Evolutionary conservation across 306 rosid genomes (phyloP).

Genomic region (Quercus gilva): DNA sequence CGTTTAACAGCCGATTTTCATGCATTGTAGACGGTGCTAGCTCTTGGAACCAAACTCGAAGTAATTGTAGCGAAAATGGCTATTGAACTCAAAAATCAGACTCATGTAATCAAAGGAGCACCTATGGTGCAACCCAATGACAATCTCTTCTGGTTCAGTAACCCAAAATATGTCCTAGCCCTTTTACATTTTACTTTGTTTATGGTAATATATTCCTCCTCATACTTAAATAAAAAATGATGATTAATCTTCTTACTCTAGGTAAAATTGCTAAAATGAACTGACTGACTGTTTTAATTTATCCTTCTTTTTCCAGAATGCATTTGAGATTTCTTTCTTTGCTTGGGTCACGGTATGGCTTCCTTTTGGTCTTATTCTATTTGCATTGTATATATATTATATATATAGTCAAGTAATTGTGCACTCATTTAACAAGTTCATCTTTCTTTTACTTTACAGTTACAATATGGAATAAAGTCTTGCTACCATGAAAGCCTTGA

Average conservation of each 20-base stretch:
- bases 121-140: conserved; percentile 59
- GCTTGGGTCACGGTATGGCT: conserved; percentile 56
- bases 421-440: neutral
- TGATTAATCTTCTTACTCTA: neutral
- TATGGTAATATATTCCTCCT: conserved; percentile 26
- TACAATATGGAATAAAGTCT: conserved; percentile 48
- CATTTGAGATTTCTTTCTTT: conserved; percentile 61
- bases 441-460: conserved; percentile 17
- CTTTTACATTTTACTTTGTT: conserved; percentile 52
- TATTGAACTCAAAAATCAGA: conserved; percentile 29
- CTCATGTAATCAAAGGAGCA: conserved; percentile 39
- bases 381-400: neutral
- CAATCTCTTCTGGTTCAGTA: conserved; percentile 54
- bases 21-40: conserved; percentile 36
- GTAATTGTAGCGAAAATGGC: conserved; percentile 56
- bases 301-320: conserved; percentile 34
- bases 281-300: neutral
- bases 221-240: neutral
- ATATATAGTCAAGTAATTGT: neutral
- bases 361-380: neutral
- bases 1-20: neutral
- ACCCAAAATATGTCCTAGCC: conserved; percentile 43
- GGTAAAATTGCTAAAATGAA: neutral
- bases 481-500: conserved; percentile 49
- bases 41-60: conserved; percentile 55